Conservation (phyloP, 257 asterid genomes). For the Primulina huaijiensis region DNA sequence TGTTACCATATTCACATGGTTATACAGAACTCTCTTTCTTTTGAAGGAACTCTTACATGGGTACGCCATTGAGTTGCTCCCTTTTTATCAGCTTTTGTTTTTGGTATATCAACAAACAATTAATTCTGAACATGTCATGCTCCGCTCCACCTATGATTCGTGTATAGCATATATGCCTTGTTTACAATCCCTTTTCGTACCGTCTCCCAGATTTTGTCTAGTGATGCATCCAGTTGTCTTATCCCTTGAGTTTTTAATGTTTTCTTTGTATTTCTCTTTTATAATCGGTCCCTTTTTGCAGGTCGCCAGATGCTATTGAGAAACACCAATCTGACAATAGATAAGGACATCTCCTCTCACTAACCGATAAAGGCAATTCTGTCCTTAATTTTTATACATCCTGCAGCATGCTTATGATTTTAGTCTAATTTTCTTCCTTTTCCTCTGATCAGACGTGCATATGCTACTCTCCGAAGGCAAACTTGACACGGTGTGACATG, state of each 20-base stretch:
- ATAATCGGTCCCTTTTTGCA: conserved; percentile 39
- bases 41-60: conserved; percentile 29
- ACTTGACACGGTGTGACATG: conserved; percentile 39
- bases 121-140: not conserved
- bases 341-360: conserved; percentile 60
- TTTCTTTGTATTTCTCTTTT: conserved; percentile 9
- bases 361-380: conserved; percentile 50
- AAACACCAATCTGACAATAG: conserved; percentile 45
- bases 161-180: not conserved
- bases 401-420: conserved; percentile 37
- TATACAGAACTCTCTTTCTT: conserved; percentile 96
- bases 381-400: conserved; percentile 40
- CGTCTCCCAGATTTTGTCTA: not conserved
- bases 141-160: not conserved
- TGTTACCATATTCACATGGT: conserved; percentile 85
- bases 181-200: not conserved
- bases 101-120: not conserved
- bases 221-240: conserved; percentile 21
- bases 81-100: not conserved
- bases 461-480: conserved; percentile 40
- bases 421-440: conserved; percentile 33
- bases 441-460: conserved; percentile 65
- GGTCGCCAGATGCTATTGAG: conserved; percentile 39
- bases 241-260: conserved; percentile 21
- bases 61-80: conserved; percentile 21